Percentiles rank a stretch among this genome's conserved stretches.
These are phyloP conservation scores for Oxyria digyna DNA, from an alignment of 148 eudicot genomes.

Conservation along the genomic window DNA sequence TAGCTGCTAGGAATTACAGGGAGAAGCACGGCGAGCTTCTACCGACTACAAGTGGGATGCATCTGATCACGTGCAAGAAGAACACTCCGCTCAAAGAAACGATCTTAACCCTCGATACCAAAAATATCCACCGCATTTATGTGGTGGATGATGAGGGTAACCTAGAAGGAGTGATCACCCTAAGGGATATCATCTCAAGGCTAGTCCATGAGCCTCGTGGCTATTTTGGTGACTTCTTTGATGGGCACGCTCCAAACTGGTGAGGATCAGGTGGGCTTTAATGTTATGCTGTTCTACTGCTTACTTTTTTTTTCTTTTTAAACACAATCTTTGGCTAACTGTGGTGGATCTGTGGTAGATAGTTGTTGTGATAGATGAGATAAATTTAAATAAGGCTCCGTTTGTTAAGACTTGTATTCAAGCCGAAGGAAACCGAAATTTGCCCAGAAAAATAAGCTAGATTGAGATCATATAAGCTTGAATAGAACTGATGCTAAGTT, in stretches of 20 bases:
- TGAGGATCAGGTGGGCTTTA: neutral
- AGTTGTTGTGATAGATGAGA: conserved; percentile 4
- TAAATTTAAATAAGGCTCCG: too few species aligned
- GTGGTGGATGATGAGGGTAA: conserved; percentile 58
- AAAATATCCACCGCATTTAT: conserved; percentile 75
- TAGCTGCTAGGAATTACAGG: conserved; percentile 56
- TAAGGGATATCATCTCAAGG: conserved; percentile 91
- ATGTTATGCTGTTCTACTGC: neutral
- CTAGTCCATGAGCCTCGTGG: conserved; percentile 87
- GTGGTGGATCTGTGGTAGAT: neutral
- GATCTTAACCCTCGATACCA: conserved; percentile 54
- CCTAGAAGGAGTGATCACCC: conserved; percentile 74
- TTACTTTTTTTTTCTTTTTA: neutral
- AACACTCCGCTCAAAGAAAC: conserved; percentile 55
- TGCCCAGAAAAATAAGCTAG: too few species aligned
- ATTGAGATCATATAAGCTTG: too few species aligned
- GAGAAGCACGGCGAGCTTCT: conserved; percentile 37
- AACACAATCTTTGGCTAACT: neutral
- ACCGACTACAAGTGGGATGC: conserved; percentile 36
- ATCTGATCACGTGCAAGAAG: conserved; percentile 48
- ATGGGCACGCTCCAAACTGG: conserved; percentile 30
- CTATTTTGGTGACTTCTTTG: conserved; percentile 94
- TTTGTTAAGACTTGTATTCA: too few species aligned
- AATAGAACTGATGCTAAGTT: too few species aligned
- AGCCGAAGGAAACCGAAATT: too few species aligned